Percentiles rank a stretch among this genome's conserved stretches.
phyloP scores from a whole-genome alignment of 2,329 filamentous ascomycete genomes.

The Fusarium odoratissimum region DNA sequence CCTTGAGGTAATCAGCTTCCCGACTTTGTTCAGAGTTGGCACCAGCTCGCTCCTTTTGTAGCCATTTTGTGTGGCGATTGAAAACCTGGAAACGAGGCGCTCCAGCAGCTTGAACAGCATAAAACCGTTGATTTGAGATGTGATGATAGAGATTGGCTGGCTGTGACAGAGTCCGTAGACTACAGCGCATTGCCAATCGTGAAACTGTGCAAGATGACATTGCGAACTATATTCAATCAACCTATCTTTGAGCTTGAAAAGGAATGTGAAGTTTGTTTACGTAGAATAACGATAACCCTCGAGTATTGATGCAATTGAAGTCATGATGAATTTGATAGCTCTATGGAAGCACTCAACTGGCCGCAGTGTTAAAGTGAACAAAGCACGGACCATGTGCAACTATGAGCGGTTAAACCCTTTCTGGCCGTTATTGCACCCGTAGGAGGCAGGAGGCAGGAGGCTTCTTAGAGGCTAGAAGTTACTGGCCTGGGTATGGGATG shows the following conservation, averaged over 20 bases:
- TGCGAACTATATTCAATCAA: constrained; percentile 35
- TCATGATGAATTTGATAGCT: constrained; percentile 42
- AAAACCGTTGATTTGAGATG: constrained; percentile 61
- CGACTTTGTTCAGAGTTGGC: constrained; percentile 76
- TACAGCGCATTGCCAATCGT: constrained; percentile 42
- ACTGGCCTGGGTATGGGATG: constrained; percentile 30
- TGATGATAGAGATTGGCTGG: constrained; percentile 27
- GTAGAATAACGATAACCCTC: constrained; percentile 8
- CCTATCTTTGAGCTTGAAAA: constrained; percentile 1
- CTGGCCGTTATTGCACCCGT: constrained; percentile 19
- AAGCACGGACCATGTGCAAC: constrained; percentile 38
- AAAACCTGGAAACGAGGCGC: constrained; percentile 89
- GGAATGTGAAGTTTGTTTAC: not conserved
- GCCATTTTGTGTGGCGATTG: constrained; percentile 86
- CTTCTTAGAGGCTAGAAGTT: constrained; percentile 27
- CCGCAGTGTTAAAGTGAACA: constrained; percentile 22
- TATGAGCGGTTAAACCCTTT: constrained; percentile 25
- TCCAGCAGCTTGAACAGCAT: constrained; percentile 82
- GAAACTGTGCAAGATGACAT: constrained; percentile 49
- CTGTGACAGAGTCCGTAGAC: constrained; percentile 39
- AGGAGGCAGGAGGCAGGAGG: constrained; percentile 26
- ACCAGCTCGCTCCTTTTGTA: constrained; percentile 91
- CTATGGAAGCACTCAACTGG: constrained; percentile 36
- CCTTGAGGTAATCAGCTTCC: constrained; percentile 90
- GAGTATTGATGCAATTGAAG: constrained; percentile 40